Evolutionary conservation across 805 yeast genomes (phyloP), one percentile per base, ranked within the genome.

Genomic region (Candida ortonii): DNA sequence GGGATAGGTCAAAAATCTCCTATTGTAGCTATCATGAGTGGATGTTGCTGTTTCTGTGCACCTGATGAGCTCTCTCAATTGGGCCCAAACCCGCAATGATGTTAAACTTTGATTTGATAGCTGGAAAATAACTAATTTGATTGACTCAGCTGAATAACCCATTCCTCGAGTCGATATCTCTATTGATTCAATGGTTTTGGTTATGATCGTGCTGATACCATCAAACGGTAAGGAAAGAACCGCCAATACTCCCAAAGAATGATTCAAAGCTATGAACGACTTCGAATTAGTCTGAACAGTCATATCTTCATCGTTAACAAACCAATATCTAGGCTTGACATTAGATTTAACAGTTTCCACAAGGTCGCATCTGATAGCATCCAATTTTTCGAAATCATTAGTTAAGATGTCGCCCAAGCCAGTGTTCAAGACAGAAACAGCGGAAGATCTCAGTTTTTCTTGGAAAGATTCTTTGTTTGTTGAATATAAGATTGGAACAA

Each of bases 401-500:
- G 29, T 16, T 7, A 53, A 14, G 4, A 43, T 10, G 1, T 30
- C 30, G 11, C 32, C 39, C 14, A 48, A 12, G 3, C 40, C 43
- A 2, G 43, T 39, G 28, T 47, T 45, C 21, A 46, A n/a, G 4
- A 38, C 22, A 1, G 48, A 41, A 2, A 11, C 9, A 2, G 44
- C 20, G 4, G 28, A 16, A 6, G 40, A 24, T 11, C 22, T 35
- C 25, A 55, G 34, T 13, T 51, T 46, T 12, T 43, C 44, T 9
- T 25, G 30, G 22, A 57, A 46, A 2, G 33, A 37, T 3, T 48
- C 53, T 12, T 31, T 40, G 50, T 81, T 81, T 4, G 63, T 47
- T 3, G 67, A 51, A 76, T 85, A 81, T 22, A 81, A 53, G 1
- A 84, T 65, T 0, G 97, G 98, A 26, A 90, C 62, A 53, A 90